Percentiles rank a stretch among this genome's conserved stretches.
Evolutionary conservation across 768 basidiomycete species (phyloP).

Genomic region (Hydnomerulius pinastri): DNA sequence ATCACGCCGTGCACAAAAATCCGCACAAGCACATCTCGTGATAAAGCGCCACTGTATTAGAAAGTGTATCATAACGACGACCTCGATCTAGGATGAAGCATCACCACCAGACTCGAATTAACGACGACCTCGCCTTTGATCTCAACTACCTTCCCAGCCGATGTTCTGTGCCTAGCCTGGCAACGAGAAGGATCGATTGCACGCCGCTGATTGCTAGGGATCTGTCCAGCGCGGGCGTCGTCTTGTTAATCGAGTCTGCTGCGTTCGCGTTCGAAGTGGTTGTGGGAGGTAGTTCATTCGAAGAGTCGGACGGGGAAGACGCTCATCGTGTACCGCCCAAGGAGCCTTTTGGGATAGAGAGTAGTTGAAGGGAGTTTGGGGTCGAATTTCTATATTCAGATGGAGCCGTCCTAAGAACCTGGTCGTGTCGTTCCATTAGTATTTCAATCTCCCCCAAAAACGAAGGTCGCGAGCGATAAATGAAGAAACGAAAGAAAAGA

Average conservation of each 20-base stretch:
- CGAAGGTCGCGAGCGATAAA: too few relatives aligned
- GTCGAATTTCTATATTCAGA: slow-evolving; percentile 92
- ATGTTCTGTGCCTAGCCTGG: slow-evolving; percentile 85
- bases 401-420: slow-evolving; percentile 94
- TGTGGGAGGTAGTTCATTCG: too few relatives aligned
- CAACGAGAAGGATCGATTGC: slow-evolving; percentile 62
- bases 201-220: slow-evolving; percentile 37
- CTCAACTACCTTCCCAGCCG: slow-evolving; percentile 87
- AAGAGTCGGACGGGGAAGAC: slow-evolving; percentile 12
- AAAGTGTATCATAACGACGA: neutral
- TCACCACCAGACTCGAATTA: slow-evolving; percentile 73
- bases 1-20: too few relatives aligned
- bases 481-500: too few relatives aligned
- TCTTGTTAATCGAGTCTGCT: neutral
- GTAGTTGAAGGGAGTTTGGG: slow-evolving; percentile 82
- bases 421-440: too few relatives aligned
- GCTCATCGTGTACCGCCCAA: slow-evolving; percentile 47
- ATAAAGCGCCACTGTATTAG: too few relatives aligned
- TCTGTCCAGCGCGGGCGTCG: slow-evolving; percentile 8
- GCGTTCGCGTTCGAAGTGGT: neutral
- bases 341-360: slow-evolving; percentile 49
- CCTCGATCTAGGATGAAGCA: slow-evolving; percentile 46
- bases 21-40: too few relatives aligned
- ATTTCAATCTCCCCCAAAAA: too few relatives aligned
- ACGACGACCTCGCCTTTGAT: slow-evolving; percentile 67